A percentile compares a stretch with the other conserved stretches of the same genome.
phyloP scores from a whole-genome alignment of 257 asterid genomes.

The Jacaranda copaia region DNA sequence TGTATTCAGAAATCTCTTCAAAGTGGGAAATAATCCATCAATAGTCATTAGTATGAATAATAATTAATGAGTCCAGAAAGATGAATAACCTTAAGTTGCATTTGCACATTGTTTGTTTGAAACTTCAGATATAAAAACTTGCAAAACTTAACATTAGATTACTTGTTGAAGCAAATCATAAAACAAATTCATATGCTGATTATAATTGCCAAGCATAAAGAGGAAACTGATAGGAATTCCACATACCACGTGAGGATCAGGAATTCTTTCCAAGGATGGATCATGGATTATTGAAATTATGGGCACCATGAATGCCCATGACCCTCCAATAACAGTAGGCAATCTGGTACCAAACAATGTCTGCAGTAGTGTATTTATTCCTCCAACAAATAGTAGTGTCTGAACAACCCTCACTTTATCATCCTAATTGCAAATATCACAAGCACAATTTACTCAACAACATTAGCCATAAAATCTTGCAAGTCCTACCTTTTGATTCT shows the following conservation, averaged over 20 bases:
- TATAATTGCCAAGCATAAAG: background rate
- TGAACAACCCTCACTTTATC: constrained; percentile 95
- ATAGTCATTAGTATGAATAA: background rate
- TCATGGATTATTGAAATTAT: constrained; percentile 90
- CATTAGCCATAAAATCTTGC: background rate
- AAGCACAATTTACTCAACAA: constrained; percentile 1
- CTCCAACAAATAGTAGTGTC: constrained; percentile 88
- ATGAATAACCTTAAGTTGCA: background rate
- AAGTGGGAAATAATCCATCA: constrained; percentile 28
- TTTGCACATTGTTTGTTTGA: no score
- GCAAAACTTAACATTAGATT: background rate
- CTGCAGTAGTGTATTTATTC: constrained; percentile 83
- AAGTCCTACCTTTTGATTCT: background rate
- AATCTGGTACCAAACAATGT: constrained; percentile 93
- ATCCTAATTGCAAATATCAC: constrained; percentile 52
- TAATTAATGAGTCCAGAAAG: background rate
- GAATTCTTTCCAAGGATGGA: constrained; percentile 68
- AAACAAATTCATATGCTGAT: background rate
- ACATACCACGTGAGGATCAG: constrained; percentile 77
- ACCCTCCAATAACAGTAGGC: constrained; percentile 94
- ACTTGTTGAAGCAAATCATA: background rate
- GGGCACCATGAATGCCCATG: constrained; percentile 98
- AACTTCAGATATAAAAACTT: no score
- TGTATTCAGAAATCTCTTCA: constrained; percentile 79
- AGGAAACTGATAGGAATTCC: background rate